Evolutionary conservation across 352 stramenopile species (phyloP).

Genomic region (Labyrinthula sp.): DNA sequence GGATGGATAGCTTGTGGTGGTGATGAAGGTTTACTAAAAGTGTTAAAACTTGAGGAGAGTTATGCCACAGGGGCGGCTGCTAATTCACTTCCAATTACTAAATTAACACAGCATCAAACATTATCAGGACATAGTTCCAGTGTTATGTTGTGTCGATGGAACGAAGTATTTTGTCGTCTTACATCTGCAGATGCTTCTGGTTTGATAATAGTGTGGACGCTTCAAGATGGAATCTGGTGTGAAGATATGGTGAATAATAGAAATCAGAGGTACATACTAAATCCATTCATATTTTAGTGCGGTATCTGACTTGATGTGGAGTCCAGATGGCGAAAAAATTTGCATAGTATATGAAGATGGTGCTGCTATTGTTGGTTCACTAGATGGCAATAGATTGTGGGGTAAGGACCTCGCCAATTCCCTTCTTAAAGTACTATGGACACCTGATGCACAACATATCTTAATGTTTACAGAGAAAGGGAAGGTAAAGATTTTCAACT

Average conservation of each 20-base stretch:
- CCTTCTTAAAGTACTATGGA: conserved; percentile 74
- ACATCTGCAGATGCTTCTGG: conserved; percentile 77
- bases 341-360: conserved; percentile 81
- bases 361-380: conserved; percentile 70
- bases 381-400: conserved; percentile 75
- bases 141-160: conserved; percentile 72
- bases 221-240: conserved; percentile 72
- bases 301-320: conserved; percentile 79
- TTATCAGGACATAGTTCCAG: conserved; percentile 65
- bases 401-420: conserved; percentile 72
- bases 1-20: conserved; percentile 78
- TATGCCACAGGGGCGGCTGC: conserved; percentile 43
- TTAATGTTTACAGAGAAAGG: conserved; percentile 60
- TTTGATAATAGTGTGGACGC: conserved; percentile 81
- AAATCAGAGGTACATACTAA: too few species aligned
- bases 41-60: conserved; percentile 57
- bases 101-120: conserved; percentile 79
- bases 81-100: conserved; percentile 53
- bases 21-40: conserved; percentile 69
- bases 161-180: conserved; percentile 74
- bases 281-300: too few species aligned
- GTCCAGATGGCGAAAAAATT: conserved; percentile 70
- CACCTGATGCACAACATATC: conserved; percentile 57
- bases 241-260: conserved; percentile 90
- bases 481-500: conserved; percentile 57